Base-by-base conservation (phyloP, 805 yeast species). In the Starmera caribaea region DNA sequence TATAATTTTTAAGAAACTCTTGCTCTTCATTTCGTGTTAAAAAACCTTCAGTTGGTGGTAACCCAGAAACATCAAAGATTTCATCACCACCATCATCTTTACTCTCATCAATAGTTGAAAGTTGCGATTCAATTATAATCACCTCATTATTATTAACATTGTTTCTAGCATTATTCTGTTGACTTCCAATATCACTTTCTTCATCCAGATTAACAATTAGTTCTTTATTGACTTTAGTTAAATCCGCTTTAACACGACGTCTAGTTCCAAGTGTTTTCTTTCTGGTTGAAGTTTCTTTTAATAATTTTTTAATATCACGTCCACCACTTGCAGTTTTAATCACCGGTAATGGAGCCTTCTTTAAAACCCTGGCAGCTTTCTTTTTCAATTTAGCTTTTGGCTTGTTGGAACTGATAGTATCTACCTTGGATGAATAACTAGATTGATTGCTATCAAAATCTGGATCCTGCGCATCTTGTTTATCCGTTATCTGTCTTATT, bases 121-220 rank as follows among this genome's bases (percentile, higher is more conserved):
- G 26, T 21, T 21, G 26, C 8, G 26, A 21, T 21, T 21, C 26
- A 21, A 15, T 21, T 9, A 21, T 34, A 21, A 26, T 8, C 7
- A 30, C 28, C 26, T 28, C 33, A 31, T 34, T 36, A 4, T 33
- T 30, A 36, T 41, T 32, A 33, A 33, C 31, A 11, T 16, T 13
- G 8, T 17, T 5, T 36, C 21, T 28, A 11, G 34, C 6, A 10
- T 10, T 16, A 13, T 17, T 31, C 5, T 21, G 15, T 13, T 30
- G 35, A 12, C 35, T 14, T 2, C 5, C 24, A 13, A 24, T 6
- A 21, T 30, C 30, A 28, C 31, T 27, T 28, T 41, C 36, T 16
- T 33, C 38, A 15, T 42, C 50, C 8, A 52, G 31, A 32, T 49
- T 48, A 21, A 52, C 43, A 6, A 51, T 37, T 26, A 49, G 50